These are phyloP conservation scores for Euptelea pleiosperma DNA, from an alignment of 164 flowering plant genomes.

Conservation along the genomic window DNA sequence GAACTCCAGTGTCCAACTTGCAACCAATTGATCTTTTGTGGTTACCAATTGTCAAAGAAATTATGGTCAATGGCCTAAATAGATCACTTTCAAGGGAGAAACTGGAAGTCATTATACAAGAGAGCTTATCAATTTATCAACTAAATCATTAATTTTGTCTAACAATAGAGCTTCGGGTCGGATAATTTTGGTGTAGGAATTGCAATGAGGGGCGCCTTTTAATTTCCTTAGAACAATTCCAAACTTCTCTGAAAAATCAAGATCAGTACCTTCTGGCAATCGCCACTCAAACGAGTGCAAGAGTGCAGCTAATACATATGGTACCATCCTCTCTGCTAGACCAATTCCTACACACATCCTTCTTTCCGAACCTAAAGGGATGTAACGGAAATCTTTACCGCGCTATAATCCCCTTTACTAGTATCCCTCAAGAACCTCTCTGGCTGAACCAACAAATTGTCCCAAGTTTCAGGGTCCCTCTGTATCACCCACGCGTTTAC, in stretches of 20 bases:
- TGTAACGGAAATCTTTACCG: slow-evolving; percentile 28
- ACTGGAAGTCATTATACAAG: too few species aligned
- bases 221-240: slow-evolving; percentile 40
- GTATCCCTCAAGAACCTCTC: slow-evolving; percentile 25
- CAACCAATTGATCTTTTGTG: too few species aligned
- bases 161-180: slow-evolving; percentile 19
- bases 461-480: slow-evolving; percentile 45
- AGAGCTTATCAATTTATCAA: too few species aligned
- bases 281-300: slow-evolving; percentile 47
- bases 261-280: slow-evolving; percentile 18
- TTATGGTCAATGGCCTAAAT: too few species aligned
- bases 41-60: too few species aligned
- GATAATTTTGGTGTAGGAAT: slow-evolving; percentile 39
- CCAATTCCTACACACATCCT: slow-evolving; percentile 48
- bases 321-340: slow-evolving; percentile 36
- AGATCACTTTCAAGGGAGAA: too few species aligned
- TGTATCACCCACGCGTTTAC: slow-evolving; percentile 48
- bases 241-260: slow-evolving; percentile 34
- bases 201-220: slow-evolving; percentile 30
- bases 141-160: too few species aligned
- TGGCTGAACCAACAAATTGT: slow-evolving; percentile 27
- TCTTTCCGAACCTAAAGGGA: slow-evolving; percentile 59
- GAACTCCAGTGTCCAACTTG: too few species aligned
- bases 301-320: slow-evolving; percentile 28
- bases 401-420: slow-evolving; percentile 17